Conservation (phyloP, 148 eudicot species). For the Cornus kousa region DNA sequence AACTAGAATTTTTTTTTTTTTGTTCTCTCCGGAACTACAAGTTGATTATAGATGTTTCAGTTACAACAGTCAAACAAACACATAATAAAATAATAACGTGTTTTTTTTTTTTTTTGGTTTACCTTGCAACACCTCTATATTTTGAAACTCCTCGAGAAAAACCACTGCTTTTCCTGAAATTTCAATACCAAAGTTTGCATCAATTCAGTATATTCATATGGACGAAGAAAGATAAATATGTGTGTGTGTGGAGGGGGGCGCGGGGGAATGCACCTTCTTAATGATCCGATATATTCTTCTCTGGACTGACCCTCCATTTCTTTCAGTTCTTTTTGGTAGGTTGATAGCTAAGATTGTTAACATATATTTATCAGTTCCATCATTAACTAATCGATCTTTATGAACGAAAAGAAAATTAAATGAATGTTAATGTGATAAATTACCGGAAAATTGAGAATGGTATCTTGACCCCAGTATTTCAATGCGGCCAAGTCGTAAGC, state of each 20-base stretch:
- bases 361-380: not conserved
- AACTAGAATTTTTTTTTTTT: too few relatives aligned
- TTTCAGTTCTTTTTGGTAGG: constrained; percentile 54
- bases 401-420: not conserved
- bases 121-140: constrained; percentile 93
- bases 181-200: not conserved
- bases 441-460: constrained; percentile 76
- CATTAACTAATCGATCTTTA: too few relatives aligned
- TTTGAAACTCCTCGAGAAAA: constrained; percentile 90
- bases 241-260: too few relatives aligned
- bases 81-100: not conserved
- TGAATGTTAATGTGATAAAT: constrained; percentile 7
- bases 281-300: constrained; percentile 79
- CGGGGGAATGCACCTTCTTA: constrained; percentile 46
- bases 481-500: constrained; percentile 87
- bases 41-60: too few relatives aligned
- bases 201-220: not conserved
- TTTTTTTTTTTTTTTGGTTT: not conserved
- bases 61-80: too few relatives aligned
- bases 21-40: too few relatives aligned
- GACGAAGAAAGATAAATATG: too few relatives aligned
- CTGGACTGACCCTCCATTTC: constrained; percentile 67
- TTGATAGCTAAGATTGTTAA: constrained; percentile 35
- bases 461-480: constrained; percentile 76
- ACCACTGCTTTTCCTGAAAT: constrained; percentile 72